These are phyloP conservation scores for Pouteria campechiana DNA, from an alignment of 179 eudicot species.

Conservation along the genomic window DNA sequence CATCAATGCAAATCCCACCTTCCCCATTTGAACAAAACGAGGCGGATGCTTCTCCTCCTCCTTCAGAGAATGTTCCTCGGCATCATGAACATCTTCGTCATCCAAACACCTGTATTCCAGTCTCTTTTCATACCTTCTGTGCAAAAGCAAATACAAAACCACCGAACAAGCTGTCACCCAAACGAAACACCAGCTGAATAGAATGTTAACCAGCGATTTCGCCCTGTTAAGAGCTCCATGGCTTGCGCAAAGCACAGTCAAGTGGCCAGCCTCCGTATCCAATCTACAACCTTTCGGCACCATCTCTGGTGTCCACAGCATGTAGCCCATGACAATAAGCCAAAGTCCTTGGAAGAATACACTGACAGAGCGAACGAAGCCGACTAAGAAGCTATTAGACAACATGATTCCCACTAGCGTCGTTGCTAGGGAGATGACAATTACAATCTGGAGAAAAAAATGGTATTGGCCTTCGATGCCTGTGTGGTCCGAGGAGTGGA, in stretches of 20 bases:
- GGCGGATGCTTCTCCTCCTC: too few relatives aligned
- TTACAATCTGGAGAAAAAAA: conserved; percentile 16
- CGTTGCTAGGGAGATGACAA: conserved; percentile 17
- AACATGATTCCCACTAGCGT: conserved; percentile 21
- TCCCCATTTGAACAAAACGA: too few relatives aligned
- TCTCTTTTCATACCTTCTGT: conserved; percentile 2
- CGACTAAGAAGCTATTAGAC: conserved; percentile 17
- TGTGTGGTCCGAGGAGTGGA: conserved; percentile 34
- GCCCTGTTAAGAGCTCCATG: conserved; percentile 12
- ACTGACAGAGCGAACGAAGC: conserved; percentile 19
- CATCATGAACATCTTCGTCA: background rate
- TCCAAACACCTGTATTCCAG: background rate
- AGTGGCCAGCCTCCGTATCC: conserved; percentile 8
- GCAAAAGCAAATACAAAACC: conserved; percentile 10
- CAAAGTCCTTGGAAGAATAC: conserved; percentile 21
- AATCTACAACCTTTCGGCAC: conserved; percentile 22
- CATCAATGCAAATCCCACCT: too few relatives aligned
- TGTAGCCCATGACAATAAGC: conserved; percentile 25
- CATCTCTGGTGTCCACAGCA: conserved; percentile 21
- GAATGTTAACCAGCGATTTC: conserved; percentile 23
- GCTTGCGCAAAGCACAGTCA: conserved; percentile 12
- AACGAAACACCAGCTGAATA: conserved; percentile 22
- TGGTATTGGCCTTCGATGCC: conserved; percentile 37
- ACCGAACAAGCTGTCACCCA: conserved; percentile 16
- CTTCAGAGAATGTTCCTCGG: too few relatives aligned